A percentile compares a stretch with the other conserved stretches of the same genome.
Evolutionary conservation across 805 yeast genomes (phyloP).

Genomic region (Tetrapisispora namnaoensis): DNA sequence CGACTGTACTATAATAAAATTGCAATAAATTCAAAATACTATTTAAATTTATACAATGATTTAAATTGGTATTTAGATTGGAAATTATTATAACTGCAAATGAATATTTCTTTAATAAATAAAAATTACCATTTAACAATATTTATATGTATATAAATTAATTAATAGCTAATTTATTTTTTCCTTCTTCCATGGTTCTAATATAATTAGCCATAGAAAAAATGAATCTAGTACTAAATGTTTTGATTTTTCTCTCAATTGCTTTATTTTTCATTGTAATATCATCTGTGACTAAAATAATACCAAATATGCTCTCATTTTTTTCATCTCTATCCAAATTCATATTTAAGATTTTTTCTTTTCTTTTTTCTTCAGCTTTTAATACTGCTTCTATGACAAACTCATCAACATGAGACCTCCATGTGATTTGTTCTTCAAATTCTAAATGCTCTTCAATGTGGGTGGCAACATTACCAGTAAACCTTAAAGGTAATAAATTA

Average conservation of each 20-base stretch:
- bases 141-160: neutral
- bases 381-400: slow-evolving; percentile 45
- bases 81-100: slow-evolving; percentile 6
- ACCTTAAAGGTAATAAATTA: slow-evolving; percentile 49
- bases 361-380: slow-evolving; percentile 15
- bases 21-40: slow-evolving; percentile 13
- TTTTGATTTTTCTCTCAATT: slow-evolving; percentile 19
- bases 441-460: slow-evolving; percentile 64
- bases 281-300: slow-evolving; percentile 65
- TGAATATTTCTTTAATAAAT: neutral
- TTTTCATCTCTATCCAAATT: neutral
- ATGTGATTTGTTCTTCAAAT: slow-evolving; percentile 60
- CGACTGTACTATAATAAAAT: neutral
- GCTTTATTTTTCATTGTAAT: slow-evolving; percentile 53
- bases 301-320: neutral
- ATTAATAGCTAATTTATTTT: slow-evolving; percentile 3
- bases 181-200: slow-evolving; percentile 1
- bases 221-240: slow-evolving; percentile 28
- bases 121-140: neutral
- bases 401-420: slow-evolving; percentile 68
- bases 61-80: slow-evolving; percentile 15
- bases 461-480: slow-evolving; percentile 59
- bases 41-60: slow-evolving; percentile 9
- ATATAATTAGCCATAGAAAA: slow-evolving; percentile 15
- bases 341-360: neutral